These are phyloP conservation scores for Echeveria elegans DNA, from an alignment of 164 flowering plant genomes.

Conservation along the genomic window DNA sequence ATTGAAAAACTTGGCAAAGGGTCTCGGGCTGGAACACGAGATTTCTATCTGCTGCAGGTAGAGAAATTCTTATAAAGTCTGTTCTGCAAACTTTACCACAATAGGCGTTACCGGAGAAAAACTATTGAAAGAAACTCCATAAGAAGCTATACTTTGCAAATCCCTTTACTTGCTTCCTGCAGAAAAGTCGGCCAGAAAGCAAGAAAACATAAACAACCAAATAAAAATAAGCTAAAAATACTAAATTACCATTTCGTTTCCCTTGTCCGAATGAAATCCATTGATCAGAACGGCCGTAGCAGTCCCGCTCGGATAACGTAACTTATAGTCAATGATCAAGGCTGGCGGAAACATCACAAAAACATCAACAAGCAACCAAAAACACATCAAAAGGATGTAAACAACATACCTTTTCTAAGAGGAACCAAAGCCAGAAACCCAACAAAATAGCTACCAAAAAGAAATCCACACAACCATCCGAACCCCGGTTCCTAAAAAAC, in stretches of 20 bases:
- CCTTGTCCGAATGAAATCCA: slow-evolving; percentile 4
- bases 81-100: too few relatives aligned
- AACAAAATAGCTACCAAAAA: slow-evolving; percentile 46
- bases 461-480: slow-evolving; percentile 60
- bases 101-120: too few relatives aligned
- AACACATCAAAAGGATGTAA: too few relatives aligned
- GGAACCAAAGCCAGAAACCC: slow-evolving; percentile 58
- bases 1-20: too few relatives aligned
- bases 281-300: slow-evolving; percentile 9
- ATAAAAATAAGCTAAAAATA: too few relatives aligned
- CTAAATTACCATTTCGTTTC: not conserved
- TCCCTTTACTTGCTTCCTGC: slow-evolving; percentile 54
- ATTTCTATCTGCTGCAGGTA: too few relatives aligned
- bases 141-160: slow-evolving; percentile 35
- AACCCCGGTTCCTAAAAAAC: slow-evolving; percentile 42
- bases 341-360: not conserved
- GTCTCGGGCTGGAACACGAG: too few relatives aligned
- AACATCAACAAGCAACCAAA: not conserved
- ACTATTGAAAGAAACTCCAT: too few relatives aligned
- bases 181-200: slow-evolving; percentile 1
- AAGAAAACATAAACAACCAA: too few relatives aligned
- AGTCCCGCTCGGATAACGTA: slow-evolving; percentile 7
- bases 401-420: slow-evolving; percentile 32
- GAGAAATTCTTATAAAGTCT: too few relatives aligned
- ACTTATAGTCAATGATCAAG: slow-evolving; percentile 6